These are phyloP conservation scores for Spiromastix sp. DNA, from an alignment of 2,329 filamentous ascomycete genomes.

Conservation along the genomic window DNA sequence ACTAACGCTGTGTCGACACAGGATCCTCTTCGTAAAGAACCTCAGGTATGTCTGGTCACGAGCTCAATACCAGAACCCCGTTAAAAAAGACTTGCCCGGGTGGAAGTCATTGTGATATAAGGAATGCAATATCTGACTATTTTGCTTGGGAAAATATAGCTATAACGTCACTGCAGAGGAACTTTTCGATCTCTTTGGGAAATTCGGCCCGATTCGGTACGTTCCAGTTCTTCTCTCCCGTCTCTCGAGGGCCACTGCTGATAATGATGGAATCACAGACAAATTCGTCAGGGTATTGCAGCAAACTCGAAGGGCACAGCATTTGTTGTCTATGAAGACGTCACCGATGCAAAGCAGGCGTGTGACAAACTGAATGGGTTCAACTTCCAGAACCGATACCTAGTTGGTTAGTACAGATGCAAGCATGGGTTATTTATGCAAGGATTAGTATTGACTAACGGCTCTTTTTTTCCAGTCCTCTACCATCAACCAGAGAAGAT, in stretches of 20 bases:
- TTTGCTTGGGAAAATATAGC: slow-evolving; percentile 43
- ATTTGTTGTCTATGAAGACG: slow-evolving; percentile 99
- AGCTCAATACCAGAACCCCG: slow-evolving; percentile 1
- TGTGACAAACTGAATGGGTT: slow-evolving; percentile 99
- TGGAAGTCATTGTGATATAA: background rate
- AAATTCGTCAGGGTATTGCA: slow-evolving; percentile 97
- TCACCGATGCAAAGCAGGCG: slow-evolving; percentile 95
- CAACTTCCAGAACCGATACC: slow-evolving; percentile 99
- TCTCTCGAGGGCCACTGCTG: slow-evolving; percentile 8
- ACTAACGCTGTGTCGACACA: slow-evolving; percentile 28
- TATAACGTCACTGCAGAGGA: slow-evolving; percentile 98
- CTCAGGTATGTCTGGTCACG: slow-evolving; percentile 64
- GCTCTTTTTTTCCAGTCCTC: slow-evolving; percentile 42
- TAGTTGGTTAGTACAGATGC: slow-evolving; percentile 63
- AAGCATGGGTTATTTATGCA: too few species aligned
- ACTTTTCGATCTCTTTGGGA: slow-evolving; percentile 96
- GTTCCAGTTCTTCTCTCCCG: slow-evolving; percentile 7
- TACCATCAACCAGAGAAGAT: slow-evolving; percentile 73
- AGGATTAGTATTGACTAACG: slow-evolving; percentile 1
- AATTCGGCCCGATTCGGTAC: slow-evolving; percentile 91
- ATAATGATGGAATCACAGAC: slow-evolving; percentile 44
- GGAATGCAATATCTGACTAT: slow-evolving; percentile 3
- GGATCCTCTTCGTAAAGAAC: slow-evolving; percentile 99
- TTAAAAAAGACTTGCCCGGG: slow-evolving; percentile 2
- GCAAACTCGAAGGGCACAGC: slow-evolving; percentile 96